phyloP scores from a whole-genome alignment of 2,329 filamentous ascomycete species.

The Lecanicillium sp. region DNA sequence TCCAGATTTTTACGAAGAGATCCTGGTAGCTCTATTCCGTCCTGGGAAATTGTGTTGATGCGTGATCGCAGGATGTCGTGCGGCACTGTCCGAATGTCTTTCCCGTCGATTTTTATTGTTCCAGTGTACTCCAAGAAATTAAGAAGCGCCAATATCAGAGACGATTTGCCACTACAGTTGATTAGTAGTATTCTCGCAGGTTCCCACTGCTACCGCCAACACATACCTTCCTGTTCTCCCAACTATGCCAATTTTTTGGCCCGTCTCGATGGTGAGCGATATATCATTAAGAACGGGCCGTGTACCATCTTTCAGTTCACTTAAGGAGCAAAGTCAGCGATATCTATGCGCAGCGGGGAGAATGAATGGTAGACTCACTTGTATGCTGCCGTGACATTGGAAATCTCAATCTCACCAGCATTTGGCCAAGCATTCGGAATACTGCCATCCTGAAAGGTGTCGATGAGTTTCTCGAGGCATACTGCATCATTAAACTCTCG shows the following conservation, averaged over 20 bases:
- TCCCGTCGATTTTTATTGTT: background rate
- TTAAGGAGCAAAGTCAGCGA: background rate
- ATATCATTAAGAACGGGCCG: slow-evolving; percentile 16
- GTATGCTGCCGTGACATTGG: slow-evolving; percentile 10
- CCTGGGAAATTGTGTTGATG: slow-evolving; percentile 4
- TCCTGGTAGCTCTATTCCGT: background rate
- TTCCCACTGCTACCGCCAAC: too few relatives aligned
- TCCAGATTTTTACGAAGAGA: slow-evolving; percentile 1
- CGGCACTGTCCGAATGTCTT: background rate
- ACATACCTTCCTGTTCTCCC: slow-evolving; percentile 24
- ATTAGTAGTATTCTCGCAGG: background rate
- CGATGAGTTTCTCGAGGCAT: slow-evolving; percentile 4
- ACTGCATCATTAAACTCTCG: slow-evolving; percentile 7
- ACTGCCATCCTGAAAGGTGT: slow-evolving; percentile 12
- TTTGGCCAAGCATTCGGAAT: slow-evolving; percentile 14
- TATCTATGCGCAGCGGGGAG: background rate
- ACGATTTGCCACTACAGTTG: slow-evolving; percentile 1
- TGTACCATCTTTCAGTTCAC: slow-evolving; percentile 1
- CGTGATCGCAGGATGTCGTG: slow-evolving; percentile 1
- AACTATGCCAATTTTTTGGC: slow-evolving; percentile 23
- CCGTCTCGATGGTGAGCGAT: slow-evolving; percentile 17
- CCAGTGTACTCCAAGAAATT: background rate
- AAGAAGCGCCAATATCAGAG: slow-evolving; percentile 1
- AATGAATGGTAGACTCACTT: slow-evolving; percentile 5
- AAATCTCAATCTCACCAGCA: slow-evolving; percentile 10